phyloP scores from a whole-genome alignment of 495 filamentous ascomycete species.

The Physcia stellaris region DNA sequence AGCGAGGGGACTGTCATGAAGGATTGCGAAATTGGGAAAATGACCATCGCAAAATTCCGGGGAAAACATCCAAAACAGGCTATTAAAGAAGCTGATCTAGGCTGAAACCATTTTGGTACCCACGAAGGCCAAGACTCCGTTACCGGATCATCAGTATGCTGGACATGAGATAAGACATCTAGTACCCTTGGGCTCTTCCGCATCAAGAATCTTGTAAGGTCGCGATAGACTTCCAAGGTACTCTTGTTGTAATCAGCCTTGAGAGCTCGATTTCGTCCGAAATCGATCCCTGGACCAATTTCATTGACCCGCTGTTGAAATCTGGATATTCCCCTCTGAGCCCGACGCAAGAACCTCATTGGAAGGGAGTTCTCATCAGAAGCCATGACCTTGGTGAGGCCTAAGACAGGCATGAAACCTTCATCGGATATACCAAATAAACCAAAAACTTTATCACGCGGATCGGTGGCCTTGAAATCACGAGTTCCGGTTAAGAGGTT shows the following conservation, averaged over 20 bases:
- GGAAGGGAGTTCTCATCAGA: not conserved
- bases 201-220: not conserved
- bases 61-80: not conserved
- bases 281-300: not conserved
- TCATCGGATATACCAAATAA: not conserved
- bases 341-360: not conserved
- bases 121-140: slow-evolving; percentile 5
- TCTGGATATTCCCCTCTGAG: not conserved
- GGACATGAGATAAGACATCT: slow-evolving; percentile 10
- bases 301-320: too few relatives aligned
- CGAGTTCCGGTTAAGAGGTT: not conserved
- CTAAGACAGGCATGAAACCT: not conserved
- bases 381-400: not conserved
- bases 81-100: slow-evolving; percentile 5
- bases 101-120: slow-evolving; percentile 7
- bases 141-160: slow-evolving; percentile 6
- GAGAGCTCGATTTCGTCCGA: not conserved
- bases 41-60: not conserved
- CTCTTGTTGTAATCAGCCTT: not conserved
- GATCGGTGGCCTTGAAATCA: not conserved
- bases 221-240: not conserved
- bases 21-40: not conserved
- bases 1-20: not conserved
- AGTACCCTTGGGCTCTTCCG: not conserved
- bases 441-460: not conserved